Evolutionary conservation across 1,139 yeast genomes (phyloP).

Genomic region (Candida freyschussii): DNA sequence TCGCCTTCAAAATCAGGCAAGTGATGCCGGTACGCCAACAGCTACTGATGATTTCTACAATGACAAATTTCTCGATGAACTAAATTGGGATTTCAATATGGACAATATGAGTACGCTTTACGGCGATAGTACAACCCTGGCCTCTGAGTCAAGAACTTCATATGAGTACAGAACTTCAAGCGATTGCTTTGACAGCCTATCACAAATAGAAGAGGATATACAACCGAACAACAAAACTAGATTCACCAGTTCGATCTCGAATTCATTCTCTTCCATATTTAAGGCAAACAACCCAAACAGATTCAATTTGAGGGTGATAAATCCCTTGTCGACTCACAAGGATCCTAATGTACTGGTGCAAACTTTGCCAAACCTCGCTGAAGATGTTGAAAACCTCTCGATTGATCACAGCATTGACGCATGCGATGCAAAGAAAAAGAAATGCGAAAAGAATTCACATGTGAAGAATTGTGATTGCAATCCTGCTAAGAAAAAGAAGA

Average conservation of each 20-base stretch:
- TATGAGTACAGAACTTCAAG: constrained; percentile 20
- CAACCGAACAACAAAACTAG: constrained; percentile 13
- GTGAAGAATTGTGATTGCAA: constrained; percentile 15
- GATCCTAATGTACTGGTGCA: constrained; percentile 14
- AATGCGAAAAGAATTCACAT: constrained; percentile 13
- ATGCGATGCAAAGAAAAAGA: constrained; percentile 4
- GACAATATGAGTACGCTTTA: constrained; percentile 13
- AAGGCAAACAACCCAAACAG: constrained; percentile 16
- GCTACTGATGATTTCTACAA: constrained; percentile 13
- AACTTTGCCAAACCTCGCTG: constrained; percentile 16
- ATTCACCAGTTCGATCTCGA: constrained; percentile 21
- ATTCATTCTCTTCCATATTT: constrained; percentile 22
- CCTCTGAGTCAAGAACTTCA: constrained; percentile 23
- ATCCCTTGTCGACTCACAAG: constrained; percentile 25
- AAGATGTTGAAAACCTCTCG: constrained; percentile 15
- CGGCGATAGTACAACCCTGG: constrained; percentile 23
- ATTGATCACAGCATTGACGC: constrained; percentile 2
- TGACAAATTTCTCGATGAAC: constrained; percentile 14
- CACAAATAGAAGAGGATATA: constrained; percentile 9
- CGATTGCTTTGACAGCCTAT: constrained; percentile 20
- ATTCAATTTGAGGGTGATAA: constrained; percentile 22
- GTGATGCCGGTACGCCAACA: too few relatives aligned
- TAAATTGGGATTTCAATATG: constrained; percentile 13
- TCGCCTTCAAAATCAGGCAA: too few relatives aligned
- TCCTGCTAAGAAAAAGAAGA: constrained; percentile 16